These are phyloP conservation scores for Zygosaccharomyces bisporus DNA, from an alignment of 805 yeast species.

Conservation along the genomic window DNA sequence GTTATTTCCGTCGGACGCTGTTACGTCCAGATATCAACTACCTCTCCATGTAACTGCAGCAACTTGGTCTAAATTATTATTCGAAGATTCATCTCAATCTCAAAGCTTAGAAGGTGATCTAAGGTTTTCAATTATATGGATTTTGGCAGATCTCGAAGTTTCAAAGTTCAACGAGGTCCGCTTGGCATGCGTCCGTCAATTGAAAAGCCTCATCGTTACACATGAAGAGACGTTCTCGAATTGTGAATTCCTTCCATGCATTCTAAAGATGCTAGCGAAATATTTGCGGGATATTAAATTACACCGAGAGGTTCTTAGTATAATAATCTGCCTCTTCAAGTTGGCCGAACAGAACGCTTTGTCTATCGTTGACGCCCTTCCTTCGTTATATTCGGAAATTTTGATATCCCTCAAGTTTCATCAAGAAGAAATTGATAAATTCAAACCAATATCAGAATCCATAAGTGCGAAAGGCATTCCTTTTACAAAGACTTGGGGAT, in stretches of 20 bases:
- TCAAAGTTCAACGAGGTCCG: conserved; percentile 10
- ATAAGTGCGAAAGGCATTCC: neutral
- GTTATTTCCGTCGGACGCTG: conserved; percentile 8
- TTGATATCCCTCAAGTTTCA: conserved; percentile 6
- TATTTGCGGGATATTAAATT: conserved; percentile 12
- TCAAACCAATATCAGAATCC: conserved; percentile 6
- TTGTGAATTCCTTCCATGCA: conserved; percentile 6
- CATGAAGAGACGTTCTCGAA: conserved; percentile 10
- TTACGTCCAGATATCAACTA: conserved; percentile 15
- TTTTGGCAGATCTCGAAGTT: conserved; percentile 21
- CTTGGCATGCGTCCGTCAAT: conserved; percentile 19
- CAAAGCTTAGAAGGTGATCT: conserved; percentile 9
- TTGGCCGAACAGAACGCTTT: conserved; percentile 6
- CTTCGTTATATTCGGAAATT: conserved; percentile 17
- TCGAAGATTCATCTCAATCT: neutral
- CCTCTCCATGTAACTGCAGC: conserved; percentile 18
- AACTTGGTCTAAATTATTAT: conserved; percentile 13
- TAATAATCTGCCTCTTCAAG: conserved; percentile 13
- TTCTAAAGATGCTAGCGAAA: conserved; percentile 14
- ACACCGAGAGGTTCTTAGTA: conserved; percentile 18
- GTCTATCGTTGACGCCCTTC: conserved; percentile 12
- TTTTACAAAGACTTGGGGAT: conserved; percentile 12
- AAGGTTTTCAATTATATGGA: conserved; percentile 18
- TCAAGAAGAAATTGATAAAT: neutral
- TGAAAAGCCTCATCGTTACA: conserved; percentile 18